Base-by-base conservation (phyloP, 2,329 filamentous ascomycete genomes). In the Aureobasidium pullulans region DNA sequence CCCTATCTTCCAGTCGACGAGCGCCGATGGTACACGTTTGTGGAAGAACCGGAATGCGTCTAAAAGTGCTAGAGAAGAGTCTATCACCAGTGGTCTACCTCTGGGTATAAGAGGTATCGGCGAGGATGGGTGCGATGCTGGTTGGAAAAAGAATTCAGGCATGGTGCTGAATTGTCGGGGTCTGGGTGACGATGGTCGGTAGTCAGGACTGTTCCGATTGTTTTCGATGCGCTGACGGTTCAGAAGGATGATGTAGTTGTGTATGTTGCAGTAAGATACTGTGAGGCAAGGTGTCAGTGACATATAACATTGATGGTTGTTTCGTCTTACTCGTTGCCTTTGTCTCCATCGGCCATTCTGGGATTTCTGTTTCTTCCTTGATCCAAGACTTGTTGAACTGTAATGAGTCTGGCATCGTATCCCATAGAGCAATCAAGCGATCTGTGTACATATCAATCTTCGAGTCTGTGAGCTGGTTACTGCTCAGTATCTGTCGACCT, bases 361-460 rank as follows among this genome's bases (percentile, higher is more conserved):
- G 76, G 32, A 77, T 64, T 10, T 66, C 63, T 15, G 69, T 75
- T 2, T 69, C 67, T 15, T 69, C 56, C 23, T 71, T 64, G 31
- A 73, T 64, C 77, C 77, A 80, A n/a, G 67, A 71, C 16, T 72
- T 71, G 54, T 77, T 71, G 64, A 79, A 79, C 42, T 77, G 76
- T 6, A 80, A 65, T 49, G 70, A 69, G 53, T 76, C 73, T 5
- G 77, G 77, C 69, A 79, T 72, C 0, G 77, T 79, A 19, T 79
- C 75, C 62, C 75, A 71, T 13, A 79, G 62, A 3, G 69, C 67
- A 28, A 71, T 66, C 8, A 80, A 62, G 31, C 71, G 69, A 63
- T 79, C 77, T 1, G 76, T 78, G 59, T 74, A 77, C 15, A 75
- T 74, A 57, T 79, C 76, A 44, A 79, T 79, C 61, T 73, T 75